Conservation (phyloP, 495 filamentous ascomycete species). For the Echria macrotheca region DNA sequence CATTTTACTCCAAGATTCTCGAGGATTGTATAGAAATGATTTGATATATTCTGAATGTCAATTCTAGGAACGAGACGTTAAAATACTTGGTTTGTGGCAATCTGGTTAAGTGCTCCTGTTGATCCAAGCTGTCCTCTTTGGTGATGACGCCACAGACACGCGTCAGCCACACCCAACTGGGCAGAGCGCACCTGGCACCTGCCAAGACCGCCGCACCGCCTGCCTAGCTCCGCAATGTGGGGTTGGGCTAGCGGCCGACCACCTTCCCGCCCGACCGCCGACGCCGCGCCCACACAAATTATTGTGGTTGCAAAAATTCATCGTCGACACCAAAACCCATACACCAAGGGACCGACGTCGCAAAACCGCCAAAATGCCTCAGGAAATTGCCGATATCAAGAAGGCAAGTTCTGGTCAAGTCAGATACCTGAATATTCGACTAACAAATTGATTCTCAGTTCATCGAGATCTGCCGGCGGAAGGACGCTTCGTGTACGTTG, state of each 20-base stretch:
- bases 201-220: constrained; percentile 6
- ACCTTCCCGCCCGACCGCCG: constrained; percentile 8
- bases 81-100: too few relatives aligned
- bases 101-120: too few relatives aligned
- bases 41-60: too few relatives aligned
- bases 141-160: constrained; percentile 18
- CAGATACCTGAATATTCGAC: neutral
- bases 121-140: constrained; percentile 1
- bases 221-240: neutral
- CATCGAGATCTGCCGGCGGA: constrained; percentile 99
- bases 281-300: constrained; percentile 29
- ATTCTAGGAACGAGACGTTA: too few relatives aligned
- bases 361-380: constrained; percentile 71
- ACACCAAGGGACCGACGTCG: constrained; percentile 26
- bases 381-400: constrained; percentile 99
- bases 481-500: constrained; percentile 90
- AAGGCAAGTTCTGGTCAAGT: constrained; percentile 34
- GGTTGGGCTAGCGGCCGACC: too few relatives aligned
- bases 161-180: constrained; percentile 11
- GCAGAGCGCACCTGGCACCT: neutral
- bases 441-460: constrained; percentile 59
- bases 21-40: neutral
- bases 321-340: constrained; percentile 23
- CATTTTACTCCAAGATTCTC: constrained; percentile 37
- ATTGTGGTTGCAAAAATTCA: constrained; percentile 26